Conservation (phyloP, 83 land plant genomes). For the Thuja plicata region DNA sequence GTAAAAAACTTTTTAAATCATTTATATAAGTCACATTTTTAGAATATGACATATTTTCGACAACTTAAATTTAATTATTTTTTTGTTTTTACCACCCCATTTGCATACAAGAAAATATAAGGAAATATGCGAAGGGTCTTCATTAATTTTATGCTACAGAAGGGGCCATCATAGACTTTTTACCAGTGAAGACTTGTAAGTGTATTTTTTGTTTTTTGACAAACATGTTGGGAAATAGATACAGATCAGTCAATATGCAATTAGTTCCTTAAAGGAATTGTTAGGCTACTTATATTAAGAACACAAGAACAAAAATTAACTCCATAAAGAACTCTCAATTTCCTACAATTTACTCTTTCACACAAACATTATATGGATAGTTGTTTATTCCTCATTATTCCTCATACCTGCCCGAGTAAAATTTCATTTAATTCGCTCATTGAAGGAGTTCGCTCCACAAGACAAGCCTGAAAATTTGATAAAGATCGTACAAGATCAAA, state of each 20-base stretch:
- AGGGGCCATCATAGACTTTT: too few relatives aligned
- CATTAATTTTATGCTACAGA: too few relatives aligned
- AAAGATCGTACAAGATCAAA: background rate
- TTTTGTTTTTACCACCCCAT: too few relatives aligned
- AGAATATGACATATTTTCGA: too few relatives aligned
- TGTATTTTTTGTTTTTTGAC: background rate
- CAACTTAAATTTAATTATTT: too few relatives aligned
- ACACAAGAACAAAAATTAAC: background rate
- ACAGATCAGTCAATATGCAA: background rate
- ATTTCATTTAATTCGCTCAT: slow-evolving; percentile 76
- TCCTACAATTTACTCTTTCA: background rate
- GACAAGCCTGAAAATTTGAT: slow-evolving; percentile 47
- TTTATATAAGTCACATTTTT: too few relatives aligned
- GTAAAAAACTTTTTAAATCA: too few relatives aligned
- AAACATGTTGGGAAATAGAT: background rate
- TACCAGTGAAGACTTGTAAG: background rate
- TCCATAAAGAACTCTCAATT: background rate
- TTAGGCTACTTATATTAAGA: background rate
- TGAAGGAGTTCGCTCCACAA: slow-evolving; percentile 70
- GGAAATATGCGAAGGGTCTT: too few relatives aligned
- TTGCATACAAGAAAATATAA: too few relatives aligned
- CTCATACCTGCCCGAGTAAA: slow-evolving; percentile 61
- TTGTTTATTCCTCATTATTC: background rate
- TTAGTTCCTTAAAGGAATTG: background rate
- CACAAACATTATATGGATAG: background rate